phyloP scores from a whole-genome alignment of 345 rosid genomes.

The Toxicodendron radicans region DNA sequence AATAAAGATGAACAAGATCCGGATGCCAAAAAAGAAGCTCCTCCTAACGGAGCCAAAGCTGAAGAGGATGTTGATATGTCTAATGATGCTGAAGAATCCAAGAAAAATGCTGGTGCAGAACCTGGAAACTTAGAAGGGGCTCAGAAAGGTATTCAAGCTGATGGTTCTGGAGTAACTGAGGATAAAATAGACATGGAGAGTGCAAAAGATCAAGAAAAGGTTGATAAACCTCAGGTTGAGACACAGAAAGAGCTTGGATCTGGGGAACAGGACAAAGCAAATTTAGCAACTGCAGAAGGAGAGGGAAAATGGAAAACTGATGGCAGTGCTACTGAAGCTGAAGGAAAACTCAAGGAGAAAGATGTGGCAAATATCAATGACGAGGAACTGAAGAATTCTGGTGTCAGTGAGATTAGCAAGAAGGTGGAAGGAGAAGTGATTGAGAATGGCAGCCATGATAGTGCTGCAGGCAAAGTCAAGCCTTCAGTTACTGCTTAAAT shows the following conservation, averaged over 20 bases:
- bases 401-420: conserved; percentile 18
- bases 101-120: conserved; percentile 24
- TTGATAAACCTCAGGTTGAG: conserved; percentile 26
- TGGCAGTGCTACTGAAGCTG: conserved; percentile 23
- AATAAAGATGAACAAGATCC: conserved; percentile 29
- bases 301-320: conserved; percentile 15
- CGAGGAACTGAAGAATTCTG: conserved; percentile 23
- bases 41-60: conserved; percentile 23
- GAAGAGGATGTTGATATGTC: conserved; percentile 28
- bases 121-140: conserved; percentile 21
- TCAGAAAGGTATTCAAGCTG: conserved; percentile 10
- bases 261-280: conserved; percentile 23
- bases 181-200: conserved; percentile 19
- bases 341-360: conserved; percentile 30
- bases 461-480: conserved; percentile 22
- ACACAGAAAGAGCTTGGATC: conserved; percentile 22
- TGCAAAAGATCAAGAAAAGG: conserved; percentile 25
- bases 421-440: conserved; percentile 35
- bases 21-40: conserved; percentile 12
- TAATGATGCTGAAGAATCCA: conserved; percentile 23
- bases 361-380: conserved; percentile 19
- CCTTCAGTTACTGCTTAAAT: conserved; percentile 29
- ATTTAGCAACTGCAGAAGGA: conserved; percentile 11
- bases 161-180: conserved; percentile 19
- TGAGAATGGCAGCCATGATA: conserved; percentile 39